These are phyloP conservation scores for Ascochyta pisi DNA, from an alignment of 2,329 filamentous ascomycete species.

Conservation along the genomic window DNA sequence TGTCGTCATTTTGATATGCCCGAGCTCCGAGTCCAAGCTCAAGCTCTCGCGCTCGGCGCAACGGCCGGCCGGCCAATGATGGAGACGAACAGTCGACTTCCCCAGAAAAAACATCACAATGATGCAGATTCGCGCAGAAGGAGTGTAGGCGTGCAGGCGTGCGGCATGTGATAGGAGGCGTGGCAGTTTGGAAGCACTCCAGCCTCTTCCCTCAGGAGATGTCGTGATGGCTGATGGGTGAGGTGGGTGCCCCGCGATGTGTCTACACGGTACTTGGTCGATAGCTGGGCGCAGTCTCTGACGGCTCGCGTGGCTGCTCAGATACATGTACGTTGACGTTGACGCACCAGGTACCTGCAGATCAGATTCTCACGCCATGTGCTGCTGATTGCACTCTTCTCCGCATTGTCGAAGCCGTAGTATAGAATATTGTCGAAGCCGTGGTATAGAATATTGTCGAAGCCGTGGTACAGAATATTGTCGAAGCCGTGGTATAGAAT, in stretches of 20 bases:
- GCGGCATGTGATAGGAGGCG: not conserved
- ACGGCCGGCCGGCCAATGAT: conserved; percentile 20
- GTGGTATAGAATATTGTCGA: too few species aligned
- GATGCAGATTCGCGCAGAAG: conserved; percentile 10
- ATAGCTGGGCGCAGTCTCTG: conserved; percentile 25
- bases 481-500: not conserved
- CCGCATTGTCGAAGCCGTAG: not conserved
- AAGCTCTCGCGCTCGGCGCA: conserved; percentile 11
- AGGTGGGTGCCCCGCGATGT: conserved; percentile 15
- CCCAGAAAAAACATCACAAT: conserved; percentile 7
- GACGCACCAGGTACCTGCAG: conserved; percentile 9
- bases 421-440: too few species aligned
- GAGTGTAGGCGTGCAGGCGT: not conserved
- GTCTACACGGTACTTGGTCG: not conserved
- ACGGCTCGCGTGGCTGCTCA: conserved; percentile 21
- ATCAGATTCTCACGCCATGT: conserved; percentile 27
- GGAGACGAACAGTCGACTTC: not conserved
- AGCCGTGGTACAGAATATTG: not conserved
- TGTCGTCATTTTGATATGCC: conserved; percentile 37
- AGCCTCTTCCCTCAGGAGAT: not conserved
- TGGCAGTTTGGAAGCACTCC: not conserved
- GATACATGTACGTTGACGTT: not conserved
- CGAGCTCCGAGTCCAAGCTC: conserved; percentile 24
- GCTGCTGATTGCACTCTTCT: conserved; percentile 19
- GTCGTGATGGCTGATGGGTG: not conserved